These are phyloP conservation scores for Solanum tarijense DNA, from an alignment of 257 asterid species.

Conservation along the genomic window DNA sequence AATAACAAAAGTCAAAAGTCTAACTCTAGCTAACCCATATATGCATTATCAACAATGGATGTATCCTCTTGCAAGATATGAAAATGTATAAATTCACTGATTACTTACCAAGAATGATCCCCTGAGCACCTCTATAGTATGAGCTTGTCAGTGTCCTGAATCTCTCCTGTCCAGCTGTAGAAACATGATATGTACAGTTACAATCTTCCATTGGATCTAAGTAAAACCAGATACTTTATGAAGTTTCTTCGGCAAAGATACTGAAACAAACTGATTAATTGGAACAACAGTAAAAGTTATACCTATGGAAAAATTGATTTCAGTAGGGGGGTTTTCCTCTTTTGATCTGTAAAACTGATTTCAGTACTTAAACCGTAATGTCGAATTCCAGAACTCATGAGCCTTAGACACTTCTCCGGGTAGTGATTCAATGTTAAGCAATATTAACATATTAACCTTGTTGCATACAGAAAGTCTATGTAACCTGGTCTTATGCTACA, in stretches of 20 bases:
- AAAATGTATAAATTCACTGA: not conserved
- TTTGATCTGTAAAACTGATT: not conserved
- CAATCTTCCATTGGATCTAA: not conserved
- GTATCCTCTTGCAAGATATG: not conserved
- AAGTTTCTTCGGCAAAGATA: not conserved
- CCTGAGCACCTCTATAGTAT: slow-evolving; percentile 56
- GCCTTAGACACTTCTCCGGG: not conserved
- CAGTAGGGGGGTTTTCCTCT: not conserved
- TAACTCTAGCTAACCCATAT: not conserved
- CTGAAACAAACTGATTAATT: not conserved
- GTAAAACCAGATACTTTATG: not conserved
- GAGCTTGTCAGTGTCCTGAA: slow-evolving; percentile 65
- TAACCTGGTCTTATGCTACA: not conserved
- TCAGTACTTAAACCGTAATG: not conserved
- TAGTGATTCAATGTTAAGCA: not conserved
- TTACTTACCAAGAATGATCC: slow-evolving; percentile 66
- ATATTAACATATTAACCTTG: not conserved
- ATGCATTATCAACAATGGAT: not conserved
- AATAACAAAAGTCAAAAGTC: not conserved
- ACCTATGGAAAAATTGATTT: not conserved
- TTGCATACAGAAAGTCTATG: not conserved
- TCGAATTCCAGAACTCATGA: not conserved
- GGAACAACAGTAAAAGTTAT: not conserved
- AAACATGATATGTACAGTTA: not conserved
- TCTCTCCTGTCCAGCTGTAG: slow-evolving; percentile 95